Evolutionary conservation across 2,329 filamentous ascomycete species (phyloP), one percentile per base, ranked within the genome.

Genomic region (Fonsecaea pugnacius): DNA sequence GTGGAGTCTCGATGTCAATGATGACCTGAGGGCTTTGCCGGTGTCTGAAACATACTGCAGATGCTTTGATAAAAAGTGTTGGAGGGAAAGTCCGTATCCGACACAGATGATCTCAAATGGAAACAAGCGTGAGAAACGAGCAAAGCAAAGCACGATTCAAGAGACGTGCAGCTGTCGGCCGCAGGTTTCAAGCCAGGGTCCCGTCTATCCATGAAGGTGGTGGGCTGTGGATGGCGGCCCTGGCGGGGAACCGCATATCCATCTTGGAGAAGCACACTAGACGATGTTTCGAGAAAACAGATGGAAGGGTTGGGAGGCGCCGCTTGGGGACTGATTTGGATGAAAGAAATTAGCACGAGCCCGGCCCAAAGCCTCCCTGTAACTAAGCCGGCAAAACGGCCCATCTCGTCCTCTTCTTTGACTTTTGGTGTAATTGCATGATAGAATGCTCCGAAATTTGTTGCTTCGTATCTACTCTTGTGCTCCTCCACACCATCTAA

Each of bases 181-280:
- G 18, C 43, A 48, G 12, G 43, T 27, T 24, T 48, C 43, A 48
- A 48, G 21, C 43, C 43, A 48, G 43, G 43, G 43, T 12, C 43
- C 18, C 43, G 43, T 48, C 43, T 48, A 48, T 48, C 43, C 43
- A 48, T 12, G 18, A 24, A 48, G 43, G 21, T 24, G 43, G 43
- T 48, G 43, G 18, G 18, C 43, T 48, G 43, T 48, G 43, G 43
- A 14, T 48, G 43, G 43, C 43, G 24, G 21, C 43, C 43, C 18
- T 48, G 43, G 43, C 43, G 43, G 43, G 43, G 43, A 48, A 48
- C 43, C 18, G 43, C 43, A 48, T 48, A 48, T 48, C 43, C 43
- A 48, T 48, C 21, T 24, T 48, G 43, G 43, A 48, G 43, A 48
- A 48, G 43, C 3, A 18, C 43, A 24, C 43, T 48, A 48, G 21